These are phyloP conservation scores for Aureobasidium melanogenum DNA, from an alignment of 2,329 filamentous ascomycete species.

Conservation along the genomic window DNA sequence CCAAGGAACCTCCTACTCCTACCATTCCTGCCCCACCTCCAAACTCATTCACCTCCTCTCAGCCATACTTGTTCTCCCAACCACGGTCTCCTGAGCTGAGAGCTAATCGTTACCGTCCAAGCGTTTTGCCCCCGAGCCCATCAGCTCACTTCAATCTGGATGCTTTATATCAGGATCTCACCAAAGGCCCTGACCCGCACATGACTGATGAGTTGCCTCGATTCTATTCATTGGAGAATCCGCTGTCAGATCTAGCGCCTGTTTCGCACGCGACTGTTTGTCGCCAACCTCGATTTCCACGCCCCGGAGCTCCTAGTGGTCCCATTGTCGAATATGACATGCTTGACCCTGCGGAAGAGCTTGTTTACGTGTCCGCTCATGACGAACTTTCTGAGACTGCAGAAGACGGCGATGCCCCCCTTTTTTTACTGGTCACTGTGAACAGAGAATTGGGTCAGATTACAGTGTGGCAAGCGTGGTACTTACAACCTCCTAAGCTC, in stretches of 20 bases:
- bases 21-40: slow-evolving; percentile 53
- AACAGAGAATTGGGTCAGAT: slow-evolving; percentile 70
- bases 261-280: slow-evolving; percentile 49
- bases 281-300: slow-evolving; percentile 10
- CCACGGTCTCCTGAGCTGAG: background rate
- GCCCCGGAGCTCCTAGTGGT: slow-evolving; percentile 10
- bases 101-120: background rate
- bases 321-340: slow-evolving; percentile 46
- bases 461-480: slow-evolving; percentile 76
- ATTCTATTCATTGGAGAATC: slow-evolving; percentile 76
- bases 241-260: slow-evolving; percentile 74
- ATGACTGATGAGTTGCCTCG: slow-evolving; percentile 54
- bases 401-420: slow-evolving; percentile 35
- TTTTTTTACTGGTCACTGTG: slow-evolving; percentile 71
- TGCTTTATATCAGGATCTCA: slow-evolving; percentile 21
- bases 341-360: slow-evolving; percentile 69
- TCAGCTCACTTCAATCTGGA: slow-evolving; percentile 17
- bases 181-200: slow-evolving; percentile 6
- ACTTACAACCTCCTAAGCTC: slow-evolving; percentile 58
- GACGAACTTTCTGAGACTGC: slow-evolving; percentile 43
- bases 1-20: slow-evolving; percentile 31
- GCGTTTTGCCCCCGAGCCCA: background rate
- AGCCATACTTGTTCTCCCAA: slow-evolving; percentile 38
- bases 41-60: slow-evolving; percentile 72
- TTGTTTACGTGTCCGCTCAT: slow-evolving; percentile 69